phyloP scores from a whole-genome alignment of 1,284 basidiomycete species.

The Heterobasidion annosum region DNA sequence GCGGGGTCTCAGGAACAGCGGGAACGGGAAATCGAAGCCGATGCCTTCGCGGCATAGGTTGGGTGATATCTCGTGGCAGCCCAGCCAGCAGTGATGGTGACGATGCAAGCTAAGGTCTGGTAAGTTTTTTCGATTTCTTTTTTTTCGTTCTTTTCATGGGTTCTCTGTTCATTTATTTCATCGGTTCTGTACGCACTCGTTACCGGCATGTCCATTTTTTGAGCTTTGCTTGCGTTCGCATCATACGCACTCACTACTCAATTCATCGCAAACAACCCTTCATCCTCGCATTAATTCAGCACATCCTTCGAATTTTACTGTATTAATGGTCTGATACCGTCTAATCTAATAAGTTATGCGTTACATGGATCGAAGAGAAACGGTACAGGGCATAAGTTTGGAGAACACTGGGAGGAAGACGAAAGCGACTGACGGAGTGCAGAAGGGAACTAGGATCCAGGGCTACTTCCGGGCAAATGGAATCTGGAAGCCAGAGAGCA shows the following conservation, averaged over 20 bases:
- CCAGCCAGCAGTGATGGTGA: slow-evolving; percentile 9
- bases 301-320: slow-evolving; percentile 2
- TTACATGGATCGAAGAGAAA: not conserved
- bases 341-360: slow-evolving; percentile 2
- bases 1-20: slow-evolving; percentile 3
- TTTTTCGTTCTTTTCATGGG: not conserved
- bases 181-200: not conserved
- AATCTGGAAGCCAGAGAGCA: slow-evolving; percentile 85
- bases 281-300: not conserved
- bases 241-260: not conserved
- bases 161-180: not conserved
- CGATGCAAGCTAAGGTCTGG: not conserved
- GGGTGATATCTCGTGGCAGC: slow-evolving; percentile 44
- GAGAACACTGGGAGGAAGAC: not conserved
- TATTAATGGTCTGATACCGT: slow-evolving; percentile 2
- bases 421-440: not conserved
- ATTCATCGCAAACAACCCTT: not conserved
- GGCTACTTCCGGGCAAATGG: slow-evolving; percentile 53
- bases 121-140: slow-evolving; percentile 1
- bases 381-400: not conserved
- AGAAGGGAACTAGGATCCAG: not conserved
- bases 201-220: not conserved
- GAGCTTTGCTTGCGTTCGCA: not conserved
- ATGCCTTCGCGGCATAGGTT: slow-evolving; percentile 26
- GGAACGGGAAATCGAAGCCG: slow-evolving; percentile 16